These are phyloP conservation scores for Beta vulgaris DNA, from an alignment of 148 eudicot species.

Conservation along the genomic window DNA sequence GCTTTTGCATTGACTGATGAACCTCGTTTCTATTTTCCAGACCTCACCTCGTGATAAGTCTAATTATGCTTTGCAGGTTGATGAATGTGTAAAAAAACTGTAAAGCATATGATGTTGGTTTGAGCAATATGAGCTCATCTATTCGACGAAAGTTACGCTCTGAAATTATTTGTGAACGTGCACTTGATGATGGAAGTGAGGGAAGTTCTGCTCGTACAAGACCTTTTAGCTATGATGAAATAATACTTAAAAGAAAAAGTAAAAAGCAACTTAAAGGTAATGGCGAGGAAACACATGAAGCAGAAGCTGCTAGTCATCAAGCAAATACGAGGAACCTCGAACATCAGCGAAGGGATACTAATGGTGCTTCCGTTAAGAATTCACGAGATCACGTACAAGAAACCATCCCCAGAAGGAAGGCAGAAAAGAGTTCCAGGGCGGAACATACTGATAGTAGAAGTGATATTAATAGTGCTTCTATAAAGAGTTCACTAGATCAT, in stretches of 20 bases:
- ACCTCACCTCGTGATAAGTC: neutral
- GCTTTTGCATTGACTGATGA: neutral
- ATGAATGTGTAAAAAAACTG: neutral
- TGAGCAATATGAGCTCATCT: constrained; percentile 56
- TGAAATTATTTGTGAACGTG: constrained; percentile 33
- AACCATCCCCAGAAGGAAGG: constrained; percentile 38
- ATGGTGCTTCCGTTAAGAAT: constrained; percentile 25
- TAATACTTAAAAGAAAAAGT: constrained; percentile 68
- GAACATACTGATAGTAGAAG: constrained; percentile 36
- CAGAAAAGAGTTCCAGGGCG: constrained; percentile 31
- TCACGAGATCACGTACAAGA: constrained; percentile 37
- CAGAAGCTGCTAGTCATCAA: constrained; percentile 26
- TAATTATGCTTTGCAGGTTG: constrained; percentile 8
- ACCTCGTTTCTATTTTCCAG: neutral
- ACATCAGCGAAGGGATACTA: constrained; percentile 30
- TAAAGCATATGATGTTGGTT: constrained; percentile 19
- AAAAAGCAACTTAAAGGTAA: constrained; percentile 42
- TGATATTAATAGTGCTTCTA: too few species aligned
- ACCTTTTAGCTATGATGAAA: constrained; percentile 80
- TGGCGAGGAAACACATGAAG: constrained; percentile 31
- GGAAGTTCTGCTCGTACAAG: constrained; percentile 96
- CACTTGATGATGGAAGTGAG: constrained; percentile 38
- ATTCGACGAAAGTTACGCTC: constrained; percentile 45
- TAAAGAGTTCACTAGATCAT: constrained; percentile 35
- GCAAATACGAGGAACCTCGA: constrained; percentile 24